Conservation (phyloP, 306 rosid species). For the Elaeagnus macrophylla region DNA sequence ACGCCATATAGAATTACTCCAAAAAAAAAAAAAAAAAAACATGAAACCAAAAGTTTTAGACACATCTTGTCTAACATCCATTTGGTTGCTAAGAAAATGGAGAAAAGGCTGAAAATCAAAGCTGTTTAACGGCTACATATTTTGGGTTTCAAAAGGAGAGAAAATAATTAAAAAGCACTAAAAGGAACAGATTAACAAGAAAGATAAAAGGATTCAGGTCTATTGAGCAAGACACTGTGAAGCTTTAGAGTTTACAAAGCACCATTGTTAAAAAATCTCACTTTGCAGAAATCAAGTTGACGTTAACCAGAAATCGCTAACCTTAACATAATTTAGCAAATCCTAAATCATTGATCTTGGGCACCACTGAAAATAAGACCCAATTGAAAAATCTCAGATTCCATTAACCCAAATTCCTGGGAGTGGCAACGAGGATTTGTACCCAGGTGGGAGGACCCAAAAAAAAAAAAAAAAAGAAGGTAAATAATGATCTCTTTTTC, state of each 20-base stretch:
- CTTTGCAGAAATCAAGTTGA: no score
- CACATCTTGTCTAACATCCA: no score
- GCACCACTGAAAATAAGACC: not conserved
- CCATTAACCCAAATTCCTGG: constrained; percentile 5
- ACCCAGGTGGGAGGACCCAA: not conserved
- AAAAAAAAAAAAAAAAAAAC: no score
- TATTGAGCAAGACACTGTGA: no score
- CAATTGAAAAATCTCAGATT: constrained; percentile 5
- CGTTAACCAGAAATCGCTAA: not conserved
- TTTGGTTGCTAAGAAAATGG: not conserved
- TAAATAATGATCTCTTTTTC: constrained; percentile 17
- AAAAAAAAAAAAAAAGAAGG: not conserved
- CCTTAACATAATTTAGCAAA: constrained; percentile 2
- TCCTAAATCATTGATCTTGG: not conserved
- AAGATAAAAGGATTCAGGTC: no score
- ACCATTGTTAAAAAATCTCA: no score
- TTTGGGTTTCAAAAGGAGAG: not conserved
- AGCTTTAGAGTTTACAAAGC: no score
- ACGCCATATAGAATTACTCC: no score
- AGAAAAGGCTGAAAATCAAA: not conserved
- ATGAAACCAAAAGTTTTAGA: not conserved
- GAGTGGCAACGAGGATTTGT: constrained; percentile 6
- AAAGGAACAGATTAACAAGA: not conserved
- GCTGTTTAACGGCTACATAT: not conserved
- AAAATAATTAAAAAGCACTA: not conserved